Evolutionary conservation across 1,284 basidiomycete genomes (phyloP).

Genomic region (Porogramme epimiltina): DNA sequence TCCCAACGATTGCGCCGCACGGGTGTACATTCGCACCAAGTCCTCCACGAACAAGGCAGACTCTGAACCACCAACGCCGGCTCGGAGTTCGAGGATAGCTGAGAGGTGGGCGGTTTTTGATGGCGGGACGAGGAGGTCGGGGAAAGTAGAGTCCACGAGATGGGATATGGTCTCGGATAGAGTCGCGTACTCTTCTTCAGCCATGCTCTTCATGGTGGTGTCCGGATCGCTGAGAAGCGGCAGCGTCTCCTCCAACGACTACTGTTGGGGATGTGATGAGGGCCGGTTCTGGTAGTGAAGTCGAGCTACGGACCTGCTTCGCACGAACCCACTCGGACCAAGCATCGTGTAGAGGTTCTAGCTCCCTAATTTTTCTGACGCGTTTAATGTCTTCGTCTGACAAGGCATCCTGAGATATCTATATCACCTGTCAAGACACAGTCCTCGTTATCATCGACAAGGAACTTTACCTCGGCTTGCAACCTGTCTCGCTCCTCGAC

Average conservation of each 20-base stretch:
- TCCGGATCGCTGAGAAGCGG: conserved; percentile 77
- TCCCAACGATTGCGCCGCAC: conserved; percentile 55
- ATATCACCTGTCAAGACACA: background rate
- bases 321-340: conserved; percentile 50
- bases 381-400: conserved; percentile 43
- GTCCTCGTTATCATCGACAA: too few relatives aligned
- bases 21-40: conserved; percentile 83
- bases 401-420: conserved; percentile 34
- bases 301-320: conserved; percentile 40
- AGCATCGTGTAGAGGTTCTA: conserved; percentile 52
- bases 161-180: conserved; percentile 52
- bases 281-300: background rate
- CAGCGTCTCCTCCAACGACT: conserved; percentile 69
- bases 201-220: conserved; percentile 70
- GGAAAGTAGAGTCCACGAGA: conserved; percentile 60
- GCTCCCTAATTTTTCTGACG: conserved; percentile 49
- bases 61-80: conserved; percentile 93
- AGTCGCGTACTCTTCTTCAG: conserved; percentile 65
- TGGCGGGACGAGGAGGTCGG: conserved; percentile 71
- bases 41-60: conserved; percentile 83
- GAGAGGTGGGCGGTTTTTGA: conserved; percentile 68
- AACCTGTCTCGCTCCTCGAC: conserved; percentile 29
- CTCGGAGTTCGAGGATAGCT: conserved; percentile 88
- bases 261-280: conserved; percentile 31
- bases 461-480: conserved; percentile 26